Conservation (phyloP, 2,329 filamentous ascomycete species). For the Harringtonia lauricola region DNA sequence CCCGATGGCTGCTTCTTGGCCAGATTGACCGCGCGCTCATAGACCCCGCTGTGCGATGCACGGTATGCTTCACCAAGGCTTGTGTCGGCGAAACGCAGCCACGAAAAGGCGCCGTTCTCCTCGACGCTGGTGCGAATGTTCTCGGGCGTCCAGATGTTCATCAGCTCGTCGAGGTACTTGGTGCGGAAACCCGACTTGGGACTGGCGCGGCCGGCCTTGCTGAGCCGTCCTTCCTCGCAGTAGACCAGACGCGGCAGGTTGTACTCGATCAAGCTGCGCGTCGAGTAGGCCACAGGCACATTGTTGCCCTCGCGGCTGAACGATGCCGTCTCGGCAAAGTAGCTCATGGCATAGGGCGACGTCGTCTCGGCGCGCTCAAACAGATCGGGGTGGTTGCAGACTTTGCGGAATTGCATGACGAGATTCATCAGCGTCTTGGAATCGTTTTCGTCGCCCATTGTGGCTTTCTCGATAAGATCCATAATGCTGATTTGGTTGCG, state of each 20-base stretch:
- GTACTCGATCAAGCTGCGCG: conserved; percentile 77
- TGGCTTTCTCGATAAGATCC: conserved; percentile 95
- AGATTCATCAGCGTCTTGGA: conserved; percentile 97
- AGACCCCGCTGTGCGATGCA: conserved; percentile 58
- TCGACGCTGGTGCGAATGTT: conserved; percentile 57
- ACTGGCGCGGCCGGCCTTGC: conserved; percentile 65
- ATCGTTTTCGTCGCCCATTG: conserved; percentile 86
- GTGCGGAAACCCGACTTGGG: conserved; percentile 65
- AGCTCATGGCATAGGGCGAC: conserved; percentile 72
- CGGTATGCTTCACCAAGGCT: conserved; percentile 63
- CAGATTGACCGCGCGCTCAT: conserved; percentile 51
- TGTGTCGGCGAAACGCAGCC: conserved; percentile 74
- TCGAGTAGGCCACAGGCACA: conserved; percentile 76
- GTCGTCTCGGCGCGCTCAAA: conserved; percentile 91
- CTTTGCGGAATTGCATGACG: conserved; percentile 99
- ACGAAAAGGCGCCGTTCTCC: conserved; percentile 65
- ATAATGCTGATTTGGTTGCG: conserved; percentile 97
- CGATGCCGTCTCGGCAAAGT: conserved; percentile 89
- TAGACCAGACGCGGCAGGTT: conserved; percentile 72
- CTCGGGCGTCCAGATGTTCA: conserved; percentile 84
- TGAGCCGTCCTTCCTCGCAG: conserved; percentile 65
- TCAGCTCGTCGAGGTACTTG: conserved; percentile 65
- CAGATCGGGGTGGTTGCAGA: conserved; percentile 95
- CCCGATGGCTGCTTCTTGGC: conserved; percentile 33
- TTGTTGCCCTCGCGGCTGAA: conserved; percentile 82